Base-by-base conservation (phyloP, 1,284 basidiomycete genomes). In the Moesziomyces antarcticus region DNA sequence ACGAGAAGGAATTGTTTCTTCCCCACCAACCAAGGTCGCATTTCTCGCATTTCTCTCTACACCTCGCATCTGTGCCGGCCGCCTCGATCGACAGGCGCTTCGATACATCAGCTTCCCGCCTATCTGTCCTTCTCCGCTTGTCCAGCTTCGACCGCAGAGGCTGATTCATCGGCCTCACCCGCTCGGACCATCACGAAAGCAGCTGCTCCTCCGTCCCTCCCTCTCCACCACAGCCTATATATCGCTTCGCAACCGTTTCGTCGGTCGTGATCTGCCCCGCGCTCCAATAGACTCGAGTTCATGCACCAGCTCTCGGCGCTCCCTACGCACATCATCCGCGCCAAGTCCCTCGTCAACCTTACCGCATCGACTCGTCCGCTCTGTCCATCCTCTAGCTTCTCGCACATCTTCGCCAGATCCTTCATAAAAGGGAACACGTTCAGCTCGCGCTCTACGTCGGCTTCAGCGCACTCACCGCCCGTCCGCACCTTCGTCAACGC, bases 281-380 rank as follows among this genome's bases (percentile, higher is more conserved):
- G 11, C 20, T 8, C 8, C 37, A 40, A 47, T 30, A 24, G 46
- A 42, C 27, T 20, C 40, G 14, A 55, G 51, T 69, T 69, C 56
- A 69, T 69, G 66, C 66, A 37, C 50, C 56, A 53, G 42, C 35
- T 59, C 55, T 35, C 56, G 56, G 60, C 60, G 60, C 65, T 68
- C 13, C 44, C 56, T n/a, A 63, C 60, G 66, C 60, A 52, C 33
- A 40, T 63, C 22, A 13, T 59, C 11, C 50, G 55, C 44, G 37
- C 59, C 44, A 35, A 41, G 21, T 33, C 21, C 10, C 3, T 44
- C 20, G 24, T 27, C 24, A 43, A 21, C 37, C 20, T 47, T 21
- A 20, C 41, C 18, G 24, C 47, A 14, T 47, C 24, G 2, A 5
- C 24, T 18, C 37, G 48, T 3, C 47, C 37, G 22, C 16, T 24